Evolutionary conservation across 2,329 filamentous ascomycete genomes (phyloP).

Genomic region (Gliomastix tumulicola): DNA sequence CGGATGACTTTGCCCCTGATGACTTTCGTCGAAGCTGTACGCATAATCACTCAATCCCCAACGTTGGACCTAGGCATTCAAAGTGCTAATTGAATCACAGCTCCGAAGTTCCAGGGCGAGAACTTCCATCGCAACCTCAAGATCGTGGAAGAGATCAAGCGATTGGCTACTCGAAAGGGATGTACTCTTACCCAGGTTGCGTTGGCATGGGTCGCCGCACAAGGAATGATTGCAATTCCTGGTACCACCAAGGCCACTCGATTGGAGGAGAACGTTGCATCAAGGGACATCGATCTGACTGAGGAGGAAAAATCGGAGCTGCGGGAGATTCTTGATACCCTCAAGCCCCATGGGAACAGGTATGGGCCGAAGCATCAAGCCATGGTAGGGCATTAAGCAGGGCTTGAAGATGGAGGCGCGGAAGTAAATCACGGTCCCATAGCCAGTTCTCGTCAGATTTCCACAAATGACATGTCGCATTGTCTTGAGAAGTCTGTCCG

Average conservation of each 20-base stretch:
- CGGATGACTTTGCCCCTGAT: conserved; percentile 34
- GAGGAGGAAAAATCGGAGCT: conserved; percentile 29
- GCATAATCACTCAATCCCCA: conserved; percentile 7
- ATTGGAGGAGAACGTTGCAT: conserved; percentile 30
- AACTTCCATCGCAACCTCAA: conserved; percentile 34
- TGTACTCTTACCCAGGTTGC: conserved; percentile 25
- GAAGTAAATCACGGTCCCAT: too few relatives aligned
- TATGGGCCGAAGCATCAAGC: conserved; percentile 12
- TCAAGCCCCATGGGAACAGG: conserved; percentile 26
- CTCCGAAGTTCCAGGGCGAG: conserved; percentile 29
- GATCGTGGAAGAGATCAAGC: conserved; percentile 32
- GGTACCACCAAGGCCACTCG: conserved; percentile 32
- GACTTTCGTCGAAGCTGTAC: conserved; percentile 31
- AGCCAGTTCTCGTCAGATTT: too few relatives aligned
- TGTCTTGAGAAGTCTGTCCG: too few relatives aligned
- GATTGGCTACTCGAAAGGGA: conserved; percentile 21
- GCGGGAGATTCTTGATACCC: conserved; percentile 24
- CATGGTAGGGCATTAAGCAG: conserved; percentile 8
- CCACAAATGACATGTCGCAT: too few relatives aligned
- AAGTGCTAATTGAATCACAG: conserved; percentile 12
- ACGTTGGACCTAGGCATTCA: conserved; percentile 2
- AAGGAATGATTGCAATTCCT: conserved; percentile 35
- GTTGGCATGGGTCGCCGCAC: conserved; percentile 29
- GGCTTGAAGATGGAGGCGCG: too few relatives aligned
- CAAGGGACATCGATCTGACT: conserved; percentile 23